These are phyloP conservation scores for Thozetella sp. DNA, from an alignment of 495 filamentous ascomycete genomes.

Conservation along the genomic window DNA sequence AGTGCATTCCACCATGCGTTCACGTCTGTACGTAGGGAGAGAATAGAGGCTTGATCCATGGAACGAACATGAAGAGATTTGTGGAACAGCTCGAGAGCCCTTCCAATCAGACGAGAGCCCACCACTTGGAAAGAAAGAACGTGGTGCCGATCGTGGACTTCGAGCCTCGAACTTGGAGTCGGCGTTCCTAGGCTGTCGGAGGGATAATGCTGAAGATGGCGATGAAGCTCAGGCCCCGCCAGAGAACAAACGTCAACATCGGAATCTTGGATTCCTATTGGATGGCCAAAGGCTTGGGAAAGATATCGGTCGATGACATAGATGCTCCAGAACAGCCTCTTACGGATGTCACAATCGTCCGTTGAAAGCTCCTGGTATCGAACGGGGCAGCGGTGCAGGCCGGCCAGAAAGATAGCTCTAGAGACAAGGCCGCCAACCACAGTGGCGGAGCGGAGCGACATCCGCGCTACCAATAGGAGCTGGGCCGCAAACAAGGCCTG, in stretches of 20 bases:
- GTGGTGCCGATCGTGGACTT: too few relatives aligned
- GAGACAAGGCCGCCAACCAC: slow-evolving; percentile 46
- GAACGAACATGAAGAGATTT: neutral
- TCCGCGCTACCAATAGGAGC: slow-evolving; percentile 45
- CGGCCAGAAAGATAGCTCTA: slow-evolving; percentile 47
- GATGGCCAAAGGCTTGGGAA: slow-evolving; percentile 48
- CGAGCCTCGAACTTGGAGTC: too few relatives aligned
- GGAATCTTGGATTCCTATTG: slow-evolving; percentile 51
- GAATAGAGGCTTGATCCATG: neutral
- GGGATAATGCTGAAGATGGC: neutral
- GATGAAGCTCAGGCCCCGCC: slow-evolving; percentile 24
- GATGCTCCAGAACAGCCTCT: slow-evolving; percentile 51
- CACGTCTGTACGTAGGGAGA: neutral
- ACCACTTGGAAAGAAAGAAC: neutral
- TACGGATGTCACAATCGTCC: slow-evolving; percentile 38
- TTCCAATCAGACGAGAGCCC: neutral
- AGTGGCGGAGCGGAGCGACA: slow-evolving; percentile 50
- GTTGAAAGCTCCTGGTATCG: slow-evolving; percentile 39
- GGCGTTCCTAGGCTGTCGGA: neutral
- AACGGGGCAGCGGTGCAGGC: slow-evolving; percentile 49
- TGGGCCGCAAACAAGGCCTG: slow-evolving; percentile 47
- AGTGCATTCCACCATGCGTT: neutral
- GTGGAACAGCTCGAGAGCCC: neutral
- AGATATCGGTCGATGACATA: slow-evolving; percentile 52
- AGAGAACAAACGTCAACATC: slow-evolving; percentile 56